Conservation (phyloP, 164 flowering plant genomes). For the Taxillus chinensis region DNA sequence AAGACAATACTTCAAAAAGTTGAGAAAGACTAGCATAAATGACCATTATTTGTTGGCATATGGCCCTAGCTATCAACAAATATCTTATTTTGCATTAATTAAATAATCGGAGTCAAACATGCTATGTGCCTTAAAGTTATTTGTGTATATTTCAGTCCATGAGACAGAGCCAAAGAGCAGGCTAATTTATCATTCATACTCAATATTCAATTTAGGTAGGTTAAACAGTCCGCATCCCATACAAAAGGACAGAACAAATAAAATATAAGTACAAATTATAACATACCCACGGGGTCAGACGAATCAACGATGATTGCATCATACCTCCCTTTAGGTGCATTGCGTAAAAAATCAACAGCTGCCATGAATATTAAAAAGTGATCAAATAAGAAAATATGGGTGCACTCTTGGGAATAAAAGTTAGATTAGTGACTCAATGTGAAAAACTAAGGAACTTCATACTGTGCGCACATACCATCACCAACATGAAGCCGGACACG, state of each 20-base stretch:
- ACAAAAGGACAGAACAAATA: neutral
- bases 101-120: too few species aligned
- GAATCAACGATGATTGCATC: conserved; percentile 98
- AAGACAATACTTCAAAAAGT: neutral
- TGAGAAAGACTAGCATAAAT: neutral
- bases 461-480: conserved; percentile 54
- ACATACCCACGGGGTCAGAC: conserved; percentile 96
- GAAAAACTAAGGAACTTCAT: too few species aligned
- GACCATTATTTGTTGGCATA: too few species aligned
- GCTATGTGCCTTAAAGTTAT: too few species aligned
- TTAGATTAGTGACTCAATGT: neutral
- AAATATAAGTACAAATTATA: neutral
- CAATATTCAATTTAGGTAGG: too few species aligned
- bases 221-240: too few species aligned
- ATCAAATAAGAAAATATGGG: conserved; percentile 3
- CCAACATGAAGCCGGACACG: conserved; percentile 89
- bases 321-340: conserved; percentile 62
- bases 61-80: too few species aligned
- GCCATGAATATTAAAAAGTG: conserved; percentile 16
- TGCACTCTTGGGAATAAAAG: neutral
- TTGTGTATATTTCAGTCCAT: too few species aligned
- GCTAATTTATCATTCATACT: too few species aligned
- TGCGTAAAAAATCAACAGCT: conserved; percentile 70
- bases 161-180: too few species aligned
- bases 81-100: too few species aligned